Base-by-base conservation (phyloP, 345 rosid species). In the Sisymbrium irio region DNA sequence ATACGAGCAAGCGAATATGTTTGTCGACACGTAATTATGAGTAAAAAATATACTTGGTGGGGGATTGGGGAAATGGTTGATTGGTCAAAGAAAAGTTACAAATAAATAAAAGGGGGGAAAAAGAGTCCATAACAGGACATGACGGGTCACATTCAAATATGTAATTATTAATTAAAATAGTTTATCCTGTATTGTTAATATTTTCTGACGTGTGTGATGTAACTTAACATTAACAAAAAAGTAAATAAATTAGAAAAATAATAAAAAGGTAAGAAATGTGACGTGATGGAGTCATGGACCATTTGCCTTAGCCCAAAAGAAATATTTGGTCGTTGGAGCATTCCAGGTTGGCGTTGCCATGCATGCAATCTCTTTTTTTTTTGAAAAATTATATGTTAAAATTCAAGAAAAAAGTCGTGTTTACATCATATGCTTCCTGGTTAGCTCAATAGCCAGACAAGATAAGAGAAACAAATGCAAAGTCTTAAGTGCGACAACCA, bases 291-390 rank as follows among this genome's bases (percentile, higher is more conserved):
- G 68, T 53, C 30, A 40, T 55, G 54, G 22, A 65, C 60, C 37
- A 41, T 14, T 68, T 75, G 74, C 69, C 79, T 75, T 75, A 51
- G 79, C 74, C 69, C 61, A 33, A 61, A 75, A 75, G 74, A 61
- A 68, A 75, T 17, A 68, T 41, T 40, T 42, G 64, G 67, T 74
- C 35, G 66, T 47, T 39, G 71, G 77, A 73, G 59, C 25, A 45
- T 46, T 73, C 33, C 13, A 45, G 50, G 41, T 65, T 56, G 72
- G 62, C 55, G 14, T 35, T 20, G 36, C 18, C 64, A 65, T 35
- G 65, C 27, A 46, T n/a, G n/a, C n/a, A n/a, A n/a, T n/a, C n/a
- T n/a, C n/a, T n/a, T n/a, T n/a, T n/a, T n/a, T n/a, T n/a, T n/a
- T n/a, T n/a, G n/a, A n/a, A n/a, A n/a, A n/a, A n/a, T n/a, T n/a